Conservation (phyloP, 1,139 yeast genomes). For the Yamadazyma songkhlaensis region DNA sequence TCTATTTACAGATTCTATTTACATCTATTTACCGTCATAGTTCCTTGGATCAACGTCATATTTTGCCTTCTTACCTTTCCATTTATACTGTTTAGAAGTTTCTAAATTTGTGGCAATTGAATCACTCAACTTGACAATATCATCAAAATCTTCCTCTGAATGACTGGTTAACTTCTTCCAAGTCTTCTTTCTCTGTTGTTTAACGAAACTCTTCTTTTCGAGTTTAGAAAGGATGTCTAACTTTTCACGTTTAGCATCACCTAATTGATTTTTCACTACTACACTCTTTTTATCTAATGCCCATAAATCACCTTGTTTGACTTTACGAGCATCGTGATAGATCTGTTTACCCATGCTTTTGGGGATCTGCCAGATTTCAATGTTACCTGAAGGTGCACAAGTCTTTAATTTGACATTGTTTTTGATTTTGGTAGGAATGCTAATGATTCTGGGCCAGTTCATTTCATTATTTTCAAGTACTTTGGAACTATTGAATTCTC, state of each 20-base stretch:
- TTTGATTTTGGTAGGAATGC: conserved; percentile 72
- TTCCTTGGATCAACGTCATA: conserved; percentile 24
- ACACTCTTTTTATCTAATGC: conserved; percentile 72
- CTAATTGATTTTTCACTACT: conserved; percentile 31
- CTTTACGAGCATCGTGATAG: conserved; percentile 89
- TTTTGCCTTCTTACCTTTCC: conserved; percentile 30
- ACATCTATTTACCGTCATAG: conserved; percentile 22
- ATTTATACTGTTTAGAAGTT: conserved; percentile 29
- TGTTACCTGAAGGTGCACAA: conserved; percentile 73
- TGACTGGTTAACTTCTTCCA: conserved; percentile 39
- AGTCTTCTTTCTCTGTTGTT: conserved; percentile 40
- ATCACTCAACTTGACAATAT: conserved; percentile 32
- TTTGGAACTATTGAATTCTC: conserved; percentile 26
- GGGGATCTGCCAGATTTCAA: conserved; percentile 87
- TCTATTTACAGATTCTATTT: conserved; percentile 5
- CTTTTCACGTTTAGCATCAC: conserved; percentile 31
- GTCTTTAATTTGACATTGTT: conserved; percentile 80
- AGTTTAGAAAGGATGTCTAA: conserved; percentile 38
- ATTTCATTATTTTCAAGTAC: conserved; percentile 25
- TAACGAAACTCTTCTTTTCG: conserved; percentile 40
- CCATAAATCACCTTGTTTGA: conserved; percentile 87
- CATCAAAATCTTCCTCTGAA: conserved; percentile 32
- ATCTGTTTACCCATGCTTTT: conserved; percentile 71
- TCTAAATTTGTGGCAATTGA: conserved; percentile 37
- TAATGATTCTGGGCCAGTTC: conserved; percentile 73